Evolutionary conservation across 108 stramenopile genomes (phyloP).

Genomic region (Fragilaria crotonensis): DNA sequence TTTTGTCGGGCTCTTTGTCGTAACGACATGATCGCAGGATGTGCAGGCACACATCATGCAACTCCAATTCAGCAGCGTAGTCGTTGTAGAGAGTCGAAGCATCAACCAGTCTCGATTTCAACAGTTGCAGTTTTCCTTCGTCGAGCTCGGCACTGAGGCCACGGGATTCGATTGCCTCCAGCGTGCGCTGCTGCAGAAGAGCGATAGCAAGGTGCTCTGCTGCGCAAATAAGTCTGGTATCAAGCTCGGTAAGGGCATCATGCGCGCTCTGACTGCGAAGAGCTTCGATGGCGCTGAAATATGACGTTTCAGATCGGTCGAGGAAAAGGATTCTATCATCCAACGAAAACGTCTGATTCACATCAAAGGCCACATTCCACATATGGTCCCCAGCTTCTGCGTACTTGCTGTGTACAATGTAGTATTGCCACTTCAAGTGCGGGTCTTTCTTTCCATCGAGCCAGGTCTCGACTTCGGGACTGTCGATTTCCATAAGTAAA

Average conservation of each 20-base stretch:
- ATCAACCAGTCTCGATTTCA: conserved; percentile 40
- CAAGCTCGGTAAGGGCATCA: conserved; percentile 23
- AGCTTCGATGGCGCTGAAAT: conserved; percentile 33
- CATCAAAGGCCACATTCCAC: conserved; percentile 31
- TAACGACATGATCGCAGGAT: conserved; percentile 56
- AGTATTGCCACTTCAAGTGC: conserved; percentile 62
- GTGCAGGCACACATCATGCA: conserved; percentile 69
- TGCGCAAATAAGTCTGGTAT: conserved; percentile 23
- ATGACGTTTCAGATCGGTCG: conserved; percentile 51
- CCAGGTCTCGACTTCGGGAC: conserved; percentile 64
- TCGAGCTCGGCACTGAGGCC: conserved; percentile 30
- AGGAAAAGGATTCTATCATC: conserved; percentile 64
- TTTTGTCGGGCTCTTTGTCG: conserved; percentile 37
- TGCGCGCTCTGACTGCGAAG: conserved; percentile 2
- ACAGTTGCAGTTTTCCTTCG: conserved; percentile 29
- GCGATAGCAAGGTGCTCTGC: conserved; percentile 65
- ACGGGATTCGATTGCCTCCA: conserved; percentile 42
- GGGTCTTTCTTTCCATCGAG: conserved; percentile 40
- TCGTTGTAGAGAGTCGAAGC: conserved; percentile 74
- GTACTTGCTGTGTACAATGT: conserved; percentile 51
- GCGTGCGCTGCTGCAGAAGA: conserved; percentile 53
- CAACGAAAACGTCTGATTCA: conserved; percentile 25
- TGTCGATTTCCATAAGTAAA: conserved; percentile 58
- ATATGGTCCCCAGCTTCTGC: conserved; percentile 63
- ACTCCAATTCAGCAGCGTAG: conserved; percentile 47